Base-by-base conservation (phyloP, 306 rosid genomes). In the Inga oerstediana region DNA sequence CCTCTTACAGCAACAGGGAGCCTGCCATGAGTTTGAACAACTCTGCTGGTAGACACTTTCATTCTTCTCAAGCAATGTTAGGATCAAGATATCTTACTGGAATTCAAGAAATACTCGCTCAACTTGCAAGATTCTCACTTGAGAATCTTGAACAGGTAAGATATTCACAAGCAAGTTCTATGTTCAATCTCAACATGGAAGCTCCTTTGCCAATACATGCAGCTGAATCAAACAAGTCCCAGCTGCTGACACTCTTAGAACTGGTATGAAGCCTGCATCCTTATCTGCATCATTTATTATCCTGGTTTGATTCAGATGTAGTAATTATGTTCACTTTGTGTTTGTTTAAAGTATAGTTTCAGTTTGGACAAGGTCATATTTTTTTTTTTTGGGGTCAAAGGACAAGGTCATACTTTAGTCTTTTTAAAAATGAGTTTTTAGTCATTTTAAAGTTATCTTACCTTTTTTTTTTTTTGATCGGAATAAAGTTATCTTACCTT, bases 81-180 rank as follows among this genome's bases (percentile, higher is more conserved):
- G 97, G 91, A 75, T 95, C 99, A 5, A 89, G 87, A 79, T 95
- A 91, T 85, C 95, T 95, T 22, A 81, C 77, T 10, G 96, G 85
- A 61, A 82, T 90, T 77, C 99, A 92, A 83, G 98, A 93, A 19
- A 85, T 92, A 76, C 96, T 95, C 20, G 87, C 94, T 69, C 94
- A 93, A 75, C 85, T 93, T 65, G 97, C 97, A 39, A 84, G 85
- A 52, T 91, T 85, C 84, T 85, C 99, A 4, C 85, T 92, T 52
- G 93, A 90, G 61, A 89, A 86, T 81, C 76, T 92, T 8, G 90
- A 87, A 67, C 87, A 84, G 48, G 46, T 84, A 2, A 84, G 84
- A 27, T 78, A 32, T 75, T 85, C 89, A 10, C 43, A 65, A 15
- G 62, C 48, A 17, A 81, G 46, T 86, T 62, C 85, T 54, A 72